Evolutionary conservation across 176 grass and related monocot species (phyloP), one percentile per base, ranked within the genome.

Genomic region (Aegilops sharonensis): DNA sequence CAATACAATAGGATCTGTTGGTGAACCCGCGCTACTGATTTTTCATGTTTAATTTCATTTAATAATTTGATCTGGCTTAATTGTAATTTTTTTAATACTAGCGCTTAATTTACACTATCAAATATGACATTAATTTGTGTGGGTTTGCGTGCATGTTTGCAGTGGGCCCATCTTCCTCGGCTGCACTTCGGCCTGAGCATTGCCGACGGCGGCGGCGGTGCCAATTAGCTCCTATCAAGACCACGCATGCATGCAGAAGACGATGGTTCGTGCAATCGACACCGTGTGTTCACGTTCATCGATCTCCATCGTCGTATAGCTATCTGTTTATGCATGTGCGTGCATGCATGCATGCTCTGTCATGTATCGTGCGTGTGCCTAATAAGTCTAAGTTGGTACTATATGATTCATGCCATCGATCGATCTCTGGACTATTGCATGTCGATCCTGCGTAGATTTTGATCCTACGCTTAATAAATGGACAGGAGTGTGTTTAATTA

Each of bases 111-210:
- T 45, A 45, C 42, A 45, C 42, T 45, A 45, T 45, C 11, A 45
- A 11, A 45, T 69, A 61, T 20, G 11, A 45, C 4, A 78, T 78
- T 60, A 13, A 30, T 34, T 5, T 82, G 47, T 23, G 0, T 83
- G 5, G 23, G 14, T 65, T 12, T 74, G 65, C 5, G 9, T 47
- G 43, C n/a, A 10, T 59, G 24, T 43, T 3, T 89, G 85, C 91
- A 98, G 95, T 98, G 95, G 95, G 95, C 95, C 35, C 95, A 98
- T 89, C 91, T 98, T 68, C 95, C 95, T 86, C 86, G 86, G 39
- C 94, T 98, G 47, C 91, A 98, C 81, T 95, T 92, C 60, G 95
- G 89, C 71, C 85, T 98, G 18, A 93, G 85, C 77, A 75, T 93
- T 6, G 85, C 85, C 6, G 86, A 70, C 17, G 72, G 29, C 39